phyloP scores from a whole-genome alignment of 73 alveolate genomes.

The Symbiodinium pilosum region DNA sequence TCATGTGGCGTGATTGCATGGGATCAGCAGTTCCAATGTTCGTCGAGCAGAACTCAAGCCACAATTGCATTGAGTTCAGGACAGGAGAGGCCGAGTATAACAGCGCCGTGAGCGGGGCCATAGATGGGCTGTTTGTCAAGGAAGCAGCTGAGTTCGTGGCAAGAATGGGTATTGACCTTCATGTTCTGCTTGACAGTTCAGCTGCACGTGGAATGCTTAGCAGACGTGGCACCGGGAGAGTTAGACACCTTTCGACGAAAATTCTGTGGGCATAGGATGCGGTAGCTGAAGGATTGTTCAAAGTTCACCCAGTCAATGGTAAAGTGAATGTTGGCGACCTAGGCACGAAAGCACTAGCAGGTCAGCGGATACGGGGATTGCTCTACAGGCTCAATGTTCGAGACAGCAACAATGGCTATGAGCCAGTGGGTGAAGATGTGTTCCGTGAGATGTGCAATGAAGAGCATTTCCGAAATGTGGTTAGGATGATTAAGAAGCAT shows the following conservation, averaged over 20 bases:
- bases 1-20: neutral
- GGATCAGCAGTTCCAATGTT: too few relatives aligned
- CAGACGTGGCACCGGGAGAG: neutral
- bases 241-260: neutral
- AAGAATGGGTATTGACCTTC: too few relatives aligned
- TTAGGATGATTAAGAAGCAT: too few relatives aligned
- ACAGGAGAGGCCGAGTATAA: too few relatives aligned
- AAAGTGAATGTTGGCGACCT: neutral
- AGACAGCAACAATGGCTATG: neutral
- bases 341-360: neutral
- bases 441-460: too few relatives aligned
- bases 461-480: too few relatives aligned
- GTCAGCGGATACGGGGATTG: neutral
- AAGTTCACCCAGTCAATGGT: neutral
- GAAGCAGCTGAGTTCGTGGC: too few relatives aligned
- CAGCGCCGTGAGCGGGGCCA: too few relatives aligned
- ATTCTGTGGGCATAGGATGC: neutral
- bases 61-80: too few relatives aligned
- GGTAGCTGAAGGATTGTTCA: neutral
- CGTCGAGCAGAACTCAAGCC: too few relatives aligned
- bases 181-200: too few relatives aligned
- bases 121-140: too few relatives aligned
- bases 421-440: neutral
- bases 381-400: neutral
- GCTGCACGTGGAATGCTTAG: neutral